These are phyloP conservation scores for Talaromyces sp. DNA, from an alignment of 2,329 filamentous ascomycete genomes.

Conservation along the genomic window DNA sequence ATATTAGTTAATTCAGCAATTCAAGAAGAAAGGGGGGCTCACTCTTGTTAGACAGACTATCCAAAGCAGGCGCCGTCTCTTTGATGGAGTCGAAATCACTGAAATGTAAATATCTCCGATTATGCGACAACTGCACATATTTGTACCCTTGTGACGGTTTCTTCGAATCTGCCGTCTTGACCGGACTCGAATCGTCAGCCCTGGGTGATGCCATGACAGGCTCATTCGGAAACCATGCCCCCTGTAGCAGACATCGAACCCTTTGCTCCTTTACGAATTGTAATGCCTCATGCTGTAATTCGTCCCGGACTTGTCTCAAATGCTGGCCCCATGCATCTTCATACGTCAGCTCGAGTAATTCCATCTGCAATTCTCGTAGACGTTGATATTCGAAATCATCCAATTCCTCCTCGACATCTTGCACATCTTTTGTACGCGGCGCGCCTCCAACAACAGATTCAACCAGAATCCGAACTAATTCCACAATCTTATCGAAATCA, in stretches of 20 bases:
- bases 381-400: constrained; percentile 73
- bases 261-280: constrained; percentile 98
- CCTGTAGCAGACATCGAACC: constrained; percentile 79
- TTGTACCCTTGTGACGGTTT: constrained; percentile 60
- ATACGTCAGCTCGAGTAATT: constrained; percentile 81
- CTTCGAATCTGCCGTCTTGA: constrained; percentile 34
- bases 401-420: constrained; percentile 85
- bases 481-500: constrained; percentile 90
- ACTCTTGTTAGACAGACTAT: constrained; percentile 69
- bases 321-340: constrained; percentile 93
- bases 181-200: constrained; percentile 39
- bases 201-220: constrained; percentile 39
- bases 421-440: constrained; percentile 72
- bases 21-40: constrained; percentile 22
- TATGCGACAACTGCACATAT: constrained; percentile 84
- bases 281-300: constrained; percentile 82
- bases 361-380: constrained; percentile 85
- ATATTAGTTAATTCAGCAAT: neutral
- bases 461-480: constrained; percentile 81
- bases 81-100: constrained; percentile 70
- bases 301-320: constrained; percentile 81
- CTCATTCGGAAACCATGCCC: constrained; percentile 73
- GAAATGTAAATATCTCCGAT: constrained; percentile 84
- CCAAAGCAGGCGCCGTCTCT: constrained; percentile 62
- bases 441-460: constrained; percentile 85